A percentile compares a stretch with the other conserved stretches of the same genome.
phyloP scores from a whole-genome alignment of 192 early-diverging fungal species.

The Coemansia nantahalensis region DNA sequence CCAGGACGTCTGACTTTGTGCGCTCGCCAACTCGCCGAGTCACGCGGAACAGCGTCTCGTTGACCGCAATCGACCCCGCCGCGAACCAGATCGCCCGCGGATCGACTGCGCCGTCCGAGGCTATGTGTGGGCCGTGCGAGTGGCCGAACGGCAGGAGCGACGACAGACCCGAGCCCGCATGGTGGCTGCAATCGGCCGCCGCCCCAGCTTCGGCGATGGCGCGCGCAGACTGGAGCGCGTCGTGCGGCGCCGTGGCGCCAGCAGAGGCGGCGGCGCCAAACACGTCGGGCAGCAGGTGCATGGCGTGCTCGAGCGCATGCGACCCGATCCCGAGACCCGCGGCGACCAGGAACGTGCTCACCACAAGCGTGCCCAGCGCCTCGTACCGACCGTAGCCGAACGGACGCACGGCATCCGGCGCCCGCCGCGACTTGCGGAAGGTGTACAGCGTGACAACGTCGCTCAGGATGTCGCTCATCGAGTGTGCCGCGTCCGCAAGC shows the following conservation, averaged over 20 bases:
- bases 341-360: conserved; percentile 65
- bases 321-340: conserved; percentile 66
- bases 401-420: conserved; percentile 62
- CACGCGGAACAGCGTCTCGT: conserved; percentile 72
- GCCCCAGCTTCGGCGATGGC: conserved; percentile 3
- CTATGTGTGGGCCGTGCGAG: conserved; percentile 22
- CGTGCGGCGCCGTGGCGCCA: conserved; percentile 4
- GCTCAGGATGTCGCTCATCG: conserved; percentile 69
- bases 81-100: conserved; percentile 73
- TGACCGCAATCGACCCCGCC: conserved; percentile 62
- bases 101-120: conserved; percentile 41
- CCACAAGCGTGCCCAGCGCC: conserved; percentile 61
- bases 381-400: conserved; percentile 71
- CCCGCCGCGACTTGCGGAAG: conserved; percentile 64
- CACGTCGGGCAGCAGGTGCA: conserved; percentile 29
- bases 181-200: conserved; percentile 6
- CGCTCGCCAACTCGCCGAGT: conserved; percentile 65
- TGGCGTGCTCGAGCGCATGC: conserved; percentile 60
- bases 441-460: conserved; percentile 82
- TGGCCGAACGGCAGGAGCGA: conserved; percentile 27
- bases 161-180: conserved; percentile 11
- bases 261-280: neutral
- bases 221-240: conserved; percentile 11
- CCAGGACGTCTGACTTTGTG: conserved; percentile 66
- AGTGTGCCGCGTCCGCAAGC: conserved; percentile 79